Evolutionary conservation across 2,329 filamentous ascomycete genomes (phyloP).

Genomic region (Microcyclosporella mali): DNA sequence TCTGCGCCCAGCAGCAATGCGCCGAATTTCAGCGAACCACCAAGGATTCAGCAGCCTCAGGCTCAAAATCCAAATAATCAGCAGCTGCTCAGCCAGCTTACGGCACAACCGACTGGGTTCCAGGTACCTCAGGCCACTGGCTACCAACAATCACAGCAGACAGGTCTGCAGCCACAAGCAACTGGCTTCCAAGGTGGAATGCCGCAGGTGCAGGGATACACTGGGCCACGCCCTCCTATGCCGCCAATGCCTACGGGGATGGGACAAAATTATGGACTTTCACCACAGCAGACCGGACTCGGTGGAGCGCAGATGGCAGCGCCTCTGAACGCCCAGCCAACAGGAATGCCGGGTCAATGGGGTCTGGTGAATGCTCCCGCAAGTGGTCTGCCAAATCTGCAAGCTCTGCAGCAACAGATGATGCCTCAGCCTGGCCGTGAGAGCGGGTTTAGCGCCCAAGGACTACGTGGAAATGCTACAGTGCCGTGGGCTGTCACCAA

Average conservation of each 20-base stretch:
- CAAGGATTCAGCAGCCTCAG: slow-evolving; percentile 46
- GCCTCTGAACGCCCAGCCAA: slow-evolving; percentile 83
- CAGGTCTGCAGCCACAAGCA: slow-evolving; percentile 56
- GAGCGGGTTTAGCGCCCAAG: slow-evolving; percentile 76
- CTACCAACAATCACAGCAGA: slow-evolving; percentile 42
- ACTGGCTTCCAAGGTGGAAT: slow-evolving; percentile 53
- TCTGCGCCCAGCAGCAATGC: slow-evolving; percentile 57
- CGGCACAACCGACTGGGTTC: slow-evolving; percentile 51
- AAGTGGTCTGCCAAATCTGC: slow-evolving; percentile 85
- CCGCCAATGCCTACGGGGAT: slow-evolving; percentile 73
- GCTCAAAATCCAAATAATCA: slow-evolving; percentile 64
- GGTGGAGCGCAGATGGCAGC: slow-evolving; percentile 49
- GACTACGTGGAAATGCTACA: slow-evolving; percentile 85
- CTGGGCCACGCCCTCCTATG: slow-evolving; percentile 71
- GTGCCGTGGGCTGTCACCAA: slow-evolving; percentile 99
- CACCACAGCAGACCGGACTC: slow-evolving; percentile 61
- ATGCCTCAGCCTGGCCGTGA: slow-evolving; percentile 96
- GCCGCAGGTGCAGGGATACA: slow-evolving; percentile 72
- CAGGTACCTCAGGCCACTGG: slow-evolving; percentile 50
- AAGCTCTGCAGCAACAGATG: slow-evolving; percentile 85
- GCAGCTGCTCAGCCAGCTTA: slow-evolving; percentile 53
- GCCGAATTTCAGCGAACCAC: slow-evolving; percentile 60
- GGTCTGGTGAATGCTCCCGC: slow-evolving; percentile 94
- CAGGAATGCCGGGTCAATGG: slow-evolving; percentile 90
- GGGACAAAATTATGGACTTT: slow-evolving; percentile 47